Evolutionary conservation across 108 stramenopile genomes (phyloP).

Genomic region (Cyclotella sp.): DNA sequence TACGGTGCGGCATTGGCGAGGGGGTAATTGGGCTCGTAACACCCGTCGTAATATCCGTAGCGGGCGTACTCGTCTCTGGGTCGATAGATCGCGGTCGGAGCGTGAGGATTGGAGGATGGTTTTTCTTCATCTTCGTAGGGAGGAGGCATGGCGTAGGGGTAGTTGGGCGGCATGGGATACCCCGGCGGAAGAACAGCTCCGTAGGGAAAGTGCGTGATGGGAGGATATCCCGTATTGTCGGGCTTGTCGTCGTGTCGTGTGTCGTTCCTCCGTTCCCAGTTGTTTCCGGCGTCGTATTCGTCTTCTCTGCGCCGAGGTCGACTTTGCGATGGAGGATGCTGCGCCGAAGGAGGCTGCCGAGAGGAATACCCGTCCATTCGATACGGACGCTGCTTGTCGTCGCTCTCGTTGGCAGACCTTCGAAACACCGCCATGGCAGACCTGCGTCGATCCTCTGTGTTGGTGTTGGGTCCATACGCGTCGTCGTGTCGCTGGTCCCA

Average conservation of each 20-base stretch:
- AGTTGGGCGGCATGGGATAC: neutral
- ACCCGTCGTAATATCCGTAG: slow-evolving; percentile 1
- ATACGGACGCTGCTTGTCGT: neutral
- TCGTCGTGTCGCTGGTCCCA: slow-evolving; percentile 1
- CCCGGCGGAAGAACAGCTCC: neutral
- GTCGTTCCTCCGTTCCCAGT: too few species aligned
- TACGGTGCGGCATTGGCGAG: neutral
- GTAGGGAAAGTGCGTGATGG: neutral
- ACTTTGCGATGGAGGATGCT: neutral
- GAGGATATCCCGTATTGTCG: too few species aligned
- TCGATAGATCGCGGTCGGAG: neutral
- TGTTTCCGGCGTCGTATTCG: neutral
- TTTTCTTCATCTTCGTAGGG: slow-evolving; percentile 6
- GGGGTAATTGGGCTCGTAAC: neutral
- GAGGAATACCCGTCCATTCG: neutral
- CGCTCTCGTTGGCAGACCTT: neutral
- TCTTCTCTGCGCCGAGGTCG: neutral
- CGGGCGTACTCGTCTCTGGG: slow-evolving; percentile 3
- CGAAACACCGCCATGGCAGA: slow-evolving; percentile 23
- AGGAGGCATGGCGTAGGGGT: slow-evolving; percentile 10
- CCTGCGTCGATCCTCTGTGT: neutral
- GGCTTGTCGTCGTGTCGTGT: too few species aligned
- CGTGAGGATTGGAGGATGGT: neutral
- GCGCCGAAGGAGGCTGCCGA: neutral
- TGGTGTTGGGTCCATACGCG: neutral